Conservation (phyloP, 345 rosid genomes). For the Murraya paniculata region DNA sequence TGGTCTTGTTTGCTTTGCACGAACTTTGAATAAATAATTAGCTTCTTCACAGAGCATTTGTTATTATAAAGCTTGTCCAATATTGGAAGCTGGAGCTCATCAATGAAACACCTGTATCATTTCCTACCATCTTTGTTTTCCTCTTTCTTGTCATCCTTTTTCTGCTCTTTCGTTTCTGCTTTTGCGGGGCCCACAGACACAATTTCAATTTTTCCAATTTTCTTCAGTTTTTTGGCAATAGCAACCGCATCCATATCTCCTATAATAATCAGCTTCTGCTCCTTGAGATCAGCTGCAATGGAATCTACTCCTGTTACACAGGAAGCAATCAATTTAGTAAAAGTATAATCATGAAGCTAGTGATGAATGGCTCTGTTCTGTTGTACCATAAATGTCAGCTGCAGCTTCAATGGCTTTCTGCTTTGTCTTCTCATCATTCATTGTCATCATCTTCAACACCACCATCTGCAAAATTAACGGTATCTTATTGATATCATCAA, state of each 20-base stretch:
- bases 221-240: slow-evolving; percentile 30
- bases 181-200: slow-evolving; percentile 26
- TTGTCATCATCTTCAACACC: slow-evolving; percentile 19
- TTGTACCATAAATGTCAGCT: slow-evolving; percentile 32
- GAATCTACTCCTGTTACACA: slow-evolving; percentile 33
- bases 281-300: slow-evolving; percentile 23
- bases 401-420: slow-evolving; percentile 45
- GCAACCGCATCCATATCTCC: slow-evolving; percentile 32
- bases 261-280: slow-evolving; percentile 12
- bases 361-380: neutral
- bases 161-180: slow-evolving; percentile 25
- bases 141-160: slow-evolving; percentile 5
- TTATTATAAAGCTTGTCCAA: neutral
- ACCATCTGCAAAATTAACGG: slow-evolving; percentile 24
- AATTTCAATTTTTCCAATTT: slow-evolving; percentile 31
- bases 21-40: too few species aligned
- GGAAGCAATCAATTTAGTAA: neutral
- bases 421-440: slow-evolving; percentile 40
- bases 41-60: too few species aligned
- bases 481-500: neutral
- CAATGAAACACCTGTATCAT: neutral
- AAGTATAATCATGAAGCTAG: neutral
- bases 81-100: neutral
- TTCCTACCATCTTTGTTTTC: neutral
- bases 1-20: too few species aligned